These are phyloP conservation scores for Helicosporidium sp. DNA, from an alignment of 139 green algal species.

Conservation along the genomic window DNA sequence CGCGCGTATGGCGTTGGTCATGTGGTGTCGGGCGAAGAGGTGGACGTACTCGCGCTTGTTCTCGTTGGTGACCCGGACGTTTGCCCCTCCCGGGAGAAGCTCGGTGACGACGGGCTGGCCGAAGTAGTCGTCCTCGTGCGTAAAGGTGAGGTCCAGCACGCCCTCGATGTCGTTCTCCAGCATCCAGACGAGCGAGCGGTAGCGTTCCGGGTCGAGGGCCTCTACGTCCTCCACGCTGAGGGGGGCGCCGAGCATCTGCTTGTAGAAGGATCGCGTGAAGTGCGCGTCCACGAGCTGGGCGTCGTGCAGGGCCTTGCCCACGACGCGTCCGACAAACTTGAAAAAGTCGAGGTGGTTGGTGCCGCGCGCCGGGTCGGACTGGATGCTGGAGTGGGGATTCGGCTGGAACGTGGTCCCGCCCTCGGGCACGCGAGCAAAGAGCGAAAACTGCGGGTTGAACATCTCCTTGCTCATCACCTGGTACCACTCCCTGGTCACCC, in stretches of 20 bases:
- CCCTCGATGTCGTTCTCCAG: constrained; percentile 87
- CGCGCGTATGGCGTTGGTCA: constrained; percentile 78
- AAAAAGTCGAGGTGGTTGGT: constrained; percentile 92
- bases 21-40: constrained; percentile 70
- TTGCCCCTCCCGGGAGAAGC: constrained; percentile 51
- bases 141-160: constrained; percentile 85
- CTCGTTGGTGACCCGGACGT: constrained; percentile 69
- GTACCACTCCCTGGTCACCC: constrained; percentile 90
- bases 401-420: constrained; percentile 83
- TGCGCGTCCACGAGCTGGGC: constrained; percentile 77
- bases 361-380: constrained; percentile 57
- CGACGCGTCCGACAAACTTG: constrained; percentile 58
- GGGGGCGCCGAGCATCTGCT: constrained; percentile 79
- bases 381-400: constrained; percentile 74
- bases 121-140: constrained; percentile 75
- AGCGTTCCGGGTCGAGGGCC: constrained; percentile 87
- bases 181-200: constrained; percentile 50
- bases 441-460: constrained; percentile 78
- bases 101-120: constrained; percentile 60
- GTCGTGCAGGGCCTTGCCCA: constrained; percentile 81
- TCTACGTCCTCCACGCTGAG: constrained; percentile 91
- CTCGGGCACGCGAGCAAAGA: constrained; percentile 71
- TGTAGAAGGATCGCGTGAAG: constrained; percentile 99
- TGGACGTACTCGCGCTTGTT: constrained; percentile 96
- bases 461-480: constrained; percentile 84